Evolutionary conservation across 1,139 yeast genomes (phyloP), one percentile per base, ranked within the genome.

Genomic region (Geotrichum fermentans): DNA sequence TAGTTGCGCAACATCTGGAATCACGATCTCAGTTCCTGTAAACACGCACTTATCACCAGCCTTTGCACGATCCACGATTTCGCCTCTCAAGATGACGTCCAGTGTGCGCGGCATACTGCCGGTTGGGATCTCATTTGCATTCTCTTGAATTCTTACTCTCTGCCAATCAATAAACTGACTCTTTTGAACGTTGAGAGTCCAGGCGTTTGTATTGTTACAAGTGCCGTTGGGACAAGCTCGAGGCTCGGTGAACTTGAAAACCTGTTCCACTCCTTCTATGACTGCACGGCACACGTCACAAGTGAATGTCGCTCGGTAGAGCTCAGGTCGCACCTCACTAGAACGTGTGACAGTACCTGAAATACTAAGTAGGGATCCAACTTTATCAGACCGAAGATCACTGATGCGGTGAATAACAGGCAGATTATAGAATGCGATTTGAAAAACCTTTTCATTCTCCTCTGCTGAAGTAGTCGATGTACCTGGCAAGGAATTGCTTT

Each of bases 41-140:
- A 94, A 90, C 58, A 82, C 80, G 70, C 97, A 88, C 65, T 89
- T 86, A 66, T 92, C 98, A 57, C 99, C 99, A 0, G 99, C 97
- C 67, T 92, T 94, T 2, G 97, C 97, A 57, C 90, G 77, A 65
- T 92, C 99, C 7, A 94, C 98, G 46, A 89, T 77, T 60, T 92
- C 97, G 42, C 98, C 98, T 61, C 98, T 77, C 50, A 92, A 71
- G 50, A 92, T 85, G 24, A 92, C 95, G 66, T 92, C 98, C 58
- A 92, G 70, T 8, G 97, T 92, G 66, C 99, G 79, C 33, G 99
- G 99, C 99, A 92, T 92, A 1, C 97, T 88, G 28, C 99, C 99
- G 0, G 97, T 89, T 24, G 99, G 99, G 52, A 92, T 92, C 68
- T 92, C 98, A 60, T 77, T 85, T 14, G 97, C 80, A 62, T 92